Conservation (phyloP, 208 protist genomes). For the Trypanosoma mega region DNA sequence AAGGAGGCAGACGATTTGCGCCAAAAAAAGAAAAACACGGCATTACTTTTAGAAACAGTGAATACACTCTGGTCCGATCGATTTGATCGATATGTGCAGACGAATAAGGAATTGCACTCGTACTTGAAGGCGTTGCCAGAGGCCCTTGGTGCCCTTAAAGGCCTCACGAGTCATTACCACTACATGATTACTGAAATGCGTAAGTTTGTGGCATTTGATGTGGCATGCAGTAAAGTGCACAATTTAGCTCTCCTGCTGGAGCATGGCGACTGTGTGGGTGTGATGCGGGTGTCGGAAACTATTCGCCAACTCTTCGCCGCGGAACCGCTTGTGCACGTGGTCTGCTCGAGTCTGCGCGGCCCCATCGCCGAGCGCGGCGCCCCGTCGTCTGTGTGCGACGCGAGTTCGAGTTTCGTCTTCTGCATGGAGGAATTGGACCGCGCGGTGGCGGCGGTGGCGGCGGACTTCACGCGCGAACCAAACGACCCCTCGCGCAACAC, state of each 20-base stretch:
- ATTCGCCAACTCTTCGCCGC: slow-evolving; percentile 59
- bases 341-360: slow-evolving; percentile 49
- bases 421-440: slow-evolving; percentile 72
- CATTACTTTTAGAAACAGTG: slow-evolving; percentile 50
- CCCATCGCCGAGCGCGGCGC: slow-evolving; percentile 20
- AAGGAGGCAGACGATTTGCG: slow-evolving; percentile 34
- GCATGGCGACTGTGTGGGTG: slow-evolving; percentile 42
- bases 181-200: slow-evolving; percentile 81
- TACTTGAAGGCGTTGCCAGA: slow-evolving; percentile 74
- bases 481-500: slow-evolving; percentile 6
- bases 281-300: slow-evolving; percentile 49
- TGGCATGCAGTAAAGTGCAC: slow-evolving; percentile 79
- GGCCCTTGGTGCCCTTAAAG: slow-evolving; percentile 61
- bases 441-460: slow-evolving; percentile 35
- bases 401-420: slow-evolving; percentile 63
- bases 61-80: slow-evolving; percentile 75
- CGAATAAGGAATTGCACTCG: slow-evolving; percentile 58
- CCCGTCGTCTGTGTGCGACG: slow-evolving; percentile 46
- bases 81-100: slow-evolving; percentile 61
- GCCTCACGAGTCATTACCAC: slow-evolving; percentile 74
- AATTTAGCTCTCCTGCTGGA: slow-evolving; percentile 68
- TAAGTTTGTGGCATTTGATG: slow-evolving; percentile 76
- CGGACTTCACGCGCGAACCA: slow-evolving; percentile 13
- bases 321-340: slow-evolving; percentile 61
- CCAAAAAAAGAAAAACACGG: slow-evolving; percentile 36